phyloP scores from a whole-genome alignment of 306 rosid species.

The Cucumis sativus region DNA sequence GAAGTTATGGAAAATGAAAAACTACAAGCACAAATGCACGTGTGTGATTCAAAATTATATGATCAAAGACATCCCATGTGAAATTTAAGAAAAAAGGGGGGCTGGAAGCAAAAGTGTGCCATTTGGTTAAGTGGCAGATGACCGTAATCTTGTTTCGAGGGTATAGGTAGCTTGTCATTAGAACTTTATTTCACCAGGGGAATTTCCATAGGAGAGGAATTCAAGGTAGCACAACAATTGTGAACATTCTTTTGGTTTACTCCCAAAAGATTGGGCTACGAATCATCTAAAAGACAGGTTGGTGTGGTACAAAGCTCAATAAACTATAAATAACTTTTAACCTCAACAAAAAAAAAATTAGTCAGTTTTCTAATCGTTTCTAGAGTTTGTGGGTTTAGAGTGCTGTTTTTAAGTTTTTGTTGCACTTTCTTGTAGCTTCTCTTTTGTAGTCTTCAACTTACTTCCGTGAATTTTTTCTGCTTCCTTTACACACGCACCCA shows the following conservation, averaged over 20 bases:
- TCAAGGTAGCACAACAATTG: not conserved
- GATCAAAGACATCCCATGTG: not conserved
- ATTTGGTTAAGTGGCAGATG: not conserved
- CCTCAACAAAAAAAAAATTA: not conserved
- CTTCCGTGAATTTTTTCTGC: not conserved
- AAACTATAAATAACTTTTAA: not conserved
- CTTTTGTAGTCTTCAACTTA: not conserved
- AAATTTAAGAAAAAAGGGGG: not conserved
- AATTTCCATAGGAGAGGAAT: not conserved
- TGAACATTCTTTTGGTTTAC: not conserved
- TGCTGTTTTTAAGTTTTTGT: not conserved
- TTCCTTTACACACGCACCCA: not conserved
- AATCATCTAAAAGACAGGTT: not conserved
- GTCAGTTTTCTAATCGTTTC: not conserved
- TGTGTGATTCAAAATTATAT: not conserved
- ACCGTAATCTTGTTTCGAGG: not conserved
- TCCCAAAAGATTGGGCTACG: not conserved
- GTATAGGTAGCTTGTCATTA: not conserved
- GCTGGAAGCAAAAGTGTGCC: not conserved
- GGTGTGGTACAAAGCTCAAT: not conserved
- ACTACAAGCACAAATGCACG: not conserved
- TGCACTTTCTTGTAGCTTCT: not conserved
- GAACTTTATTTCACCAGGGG: not conserved
- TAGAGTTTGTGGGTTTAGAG: not conserved
- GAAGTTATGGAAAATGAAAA: conserved; percentile 6